Percentiles rank a stretch among this genome's conserved stretches.
Evolutionary conservation across 805 yeast genomes (phyloP).

Genomic region (Spathaspora hagerdaliae): DNA sequence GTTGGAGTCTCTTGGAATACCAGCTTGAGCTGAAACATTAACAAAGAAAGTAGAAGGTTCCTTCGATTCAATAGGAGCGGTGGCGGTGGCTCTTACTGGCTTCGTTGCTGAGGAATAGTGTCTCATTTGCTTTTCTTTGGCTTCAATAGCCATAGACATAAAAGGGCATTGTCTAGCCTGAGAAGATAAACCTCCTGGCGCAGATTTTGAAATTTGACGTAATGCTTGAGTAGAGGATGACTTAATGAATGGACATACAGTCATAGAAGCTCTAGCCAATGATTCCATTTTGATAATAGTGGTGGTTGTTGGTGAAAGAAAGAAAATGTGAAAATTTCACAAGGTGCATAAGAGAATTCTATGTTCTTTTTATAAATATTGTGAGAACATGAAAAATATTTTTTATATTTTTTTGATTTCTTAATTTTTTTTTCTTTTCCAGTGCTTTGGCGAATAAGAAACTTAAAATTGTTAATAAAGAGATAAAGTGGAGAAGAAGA

Average conservation of each 20-base stretch:
- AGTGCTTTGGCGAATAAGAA: not conserved
- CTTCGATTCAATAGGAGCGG: conserved; percentile 34
- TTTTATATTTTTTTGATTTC: too few relatives aligned
- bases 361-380: not conserved
- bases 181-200: conserved; percentile 39
- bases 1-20: not conserved
- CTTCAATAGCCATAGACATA: conserved; percentile 72
- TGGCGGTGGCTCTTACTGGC: conserved; percentile 32
- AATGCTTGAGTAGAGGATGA: conserved; percentile 56
- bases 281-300: conserved; percentile 57
- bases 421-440: too few relatives aligned
- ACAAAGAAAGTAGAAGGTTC: conserved; percentile 21
- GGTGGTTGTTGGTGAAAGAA: not conserved
- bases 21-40: conserved; percentile 31
- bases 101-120: conserved; percentile 45
- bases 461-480: too few relatives aligned
- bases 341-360: not conserved
- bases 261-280: conserved; percentile 69
- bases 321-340: not conserved
- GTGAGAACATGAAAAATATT: not conserved
- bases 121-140: conserved; percentile 30
- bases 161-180: conserved; percentile 85
- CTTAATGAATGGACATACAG: conserved; percentile 80
- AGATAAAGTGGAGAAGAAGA: too few relatives aligned
- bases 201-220: conserved; percentile 47